These are phyloP conservation scores for Coemansia sp. DNA, from an alignment of 192 early-diverging fungal species.

Conservation along the genomic window DNA sequence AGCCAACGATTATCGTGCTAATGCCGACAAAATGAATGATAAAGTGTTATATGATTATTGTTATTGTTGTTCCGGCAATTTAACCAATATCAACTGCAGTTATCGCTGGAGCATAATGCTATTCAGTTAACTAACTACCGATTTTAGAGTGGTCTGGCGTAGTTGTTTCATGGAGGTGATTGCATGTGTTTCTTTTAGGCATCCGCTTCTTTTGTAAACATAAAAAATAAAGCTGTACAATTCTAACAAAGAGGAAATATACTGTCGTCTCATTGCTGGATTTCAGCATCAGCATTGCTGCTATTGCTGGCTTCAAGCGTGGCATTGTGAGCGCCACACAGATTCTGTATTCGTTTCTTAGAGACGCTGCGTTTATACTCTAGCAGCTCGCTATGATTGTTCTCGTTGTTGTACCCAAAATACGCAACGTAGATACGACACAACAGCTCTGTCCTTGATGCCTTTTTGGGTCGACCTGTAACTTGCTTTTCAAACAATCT, in stretches of 20 bases:
- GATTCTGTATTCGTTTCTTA: slow-evolving; percentile 30
- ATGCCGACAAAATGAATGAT: too few relatives aligned
- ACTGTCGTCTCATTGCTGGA: neutral
- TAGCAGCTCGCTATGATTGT: slow-evolving; percentile 77
- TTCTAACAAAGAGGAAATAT: too few relatives aligned
- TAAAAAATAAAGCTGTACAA: neutral
- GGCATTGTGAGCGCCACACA: slow-evolving; percentile 32
- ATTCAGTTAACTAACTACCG: too few relatives aligned
- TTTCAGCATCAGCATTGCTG: slow-evolving; percentile 10
- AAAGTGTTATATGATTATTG: too few relatives aligned
- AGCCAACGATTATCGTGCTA: too few relatives aligned
- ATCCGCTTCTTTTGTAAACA: neutral
- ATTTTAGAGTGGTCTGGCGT: too few relatives aligned
- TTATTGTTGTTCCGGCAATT: too few relatives aligned
- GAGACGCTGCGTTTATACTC: slow-evolving; percentile 74
- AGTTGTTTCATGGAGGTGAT: too few relatives aligned
- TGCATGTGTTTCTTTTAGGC: too few relatives aligned
- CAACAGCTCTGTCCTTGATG: slow-evolving; percentile 70
- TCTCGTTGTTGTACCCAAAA: slow-evolving; percentile 92
- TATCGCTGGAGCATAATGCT: too few relatives aligned
- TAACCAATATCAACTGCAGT: too few relatives aligned
- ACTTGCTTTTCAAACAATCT: slow-evolving; percentile 80
- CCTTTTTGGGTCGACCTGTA: slow-evolving; percentile 42
- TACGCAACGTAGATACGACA: slow-evolving; percentile 88
- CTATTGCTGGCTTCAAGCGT: slow-evolving; percentile 19